phyloP scores from a whole-genome alignment of 257 asterid genomes.

The Solanum lycopersicoides region DNA sequence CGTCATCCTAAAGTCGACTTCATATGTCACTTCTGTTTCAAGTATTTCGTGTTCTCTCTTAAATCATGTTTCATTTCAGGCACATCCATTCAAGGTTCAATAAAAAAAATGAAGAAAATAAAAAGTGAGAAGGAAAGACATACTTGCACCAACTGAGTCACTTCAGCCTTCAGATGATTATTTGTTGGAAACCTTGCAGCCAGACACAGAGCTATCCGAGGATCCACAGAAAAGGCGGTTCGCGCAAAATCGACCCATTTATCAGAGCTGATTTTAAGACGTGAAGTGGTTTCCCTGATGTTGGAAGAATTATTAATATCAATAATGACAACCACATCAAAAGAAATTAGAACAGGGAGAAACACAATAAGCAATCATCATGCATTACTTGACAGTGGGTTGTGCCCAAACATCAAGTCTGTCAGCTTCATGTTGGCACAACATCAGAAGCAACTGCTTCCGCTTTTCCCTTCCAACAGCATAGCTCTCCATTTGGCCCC shows the following conservation, averaged over 20 bases:
- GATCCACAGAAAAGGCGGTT: slow-evolving; percentile 88
- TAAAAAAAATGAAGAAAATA: neutral
- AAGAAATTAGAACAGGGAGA: neutral
- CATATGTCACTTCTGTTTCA: neutral
- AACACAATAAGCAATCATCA: slow-evolving; percentile 3
- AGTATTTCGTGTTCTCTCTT: neutral
- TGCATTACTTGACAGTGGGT: slow-evolving; percentile 78
- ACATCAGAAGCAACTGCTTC: slow-evolving; percentile 80
- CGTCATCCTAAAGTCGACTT: neutral
- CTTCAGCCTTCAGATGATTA: slow-evolving; percentile 72
- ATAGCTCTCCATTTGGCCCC: slow-evolving; percentile 96
- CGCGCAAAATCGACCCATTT: slow-evolving; percentile 83
- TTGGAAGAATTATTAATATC: neutral
- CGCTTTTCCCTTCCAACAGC: slow-evolving; percentile 81
- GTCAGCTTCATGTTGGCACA: slow-evolving; percentile 94
- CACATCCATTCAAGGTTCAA: neutral
- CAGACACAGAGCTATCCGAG: slow-evolving; percentile 76
- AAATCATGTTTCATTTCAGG: neutral
- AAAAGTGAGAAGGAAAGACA: slow-evolving; percentile 13
- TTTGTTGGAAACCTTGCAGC: slow-evolving; percentile 92
- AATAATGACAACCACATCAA: slow-evolving; percentile 9
- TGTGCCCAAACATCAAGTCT: slow-evolving; percentile 99
- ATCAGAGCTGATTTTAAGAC: slow-evolving; percentile 77
- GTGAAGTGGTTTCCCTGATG: slow-evolving; percentile 62
- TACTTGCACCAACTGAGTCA: slow-evolving; percentile 82